Percentiles rank a stretch among this genome's conserved stretches.
Conservation (phyloP, 495 filamentous ascomycete species). For the Lentithecium fluviatile region DNA sequence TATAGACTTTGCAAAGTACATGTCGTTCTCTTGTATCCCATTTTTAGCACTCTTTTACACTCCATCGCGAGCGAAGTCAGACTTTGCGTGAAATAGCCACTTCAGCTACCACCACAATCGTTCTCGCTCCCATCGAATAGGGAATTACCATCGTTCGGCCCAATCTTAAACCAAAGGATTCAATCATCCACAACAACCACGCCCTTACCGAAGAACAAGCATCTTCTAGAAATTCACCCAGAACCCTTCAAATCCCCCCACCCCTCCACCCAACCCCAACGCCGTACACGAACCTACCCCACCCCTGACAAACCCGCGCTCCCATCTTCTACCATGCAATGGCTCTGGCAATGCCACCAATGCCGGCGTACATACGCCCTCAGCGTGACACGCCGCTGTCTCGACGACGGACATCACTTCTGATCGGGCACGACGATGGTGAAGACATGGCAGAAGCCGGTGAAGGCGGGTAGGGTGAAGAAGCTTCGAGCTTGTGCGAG, state of each 20-base stretch:
- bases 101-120: not conserved
- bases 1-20: too few relatives aligned
- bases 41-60: not conserved
- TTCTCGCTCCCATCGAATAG: too few relatives aligned
- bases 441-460: constrained; percentile 31
- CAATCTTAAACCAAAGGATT: not conserved
- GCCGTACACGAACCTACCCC: constrained; percentile 1
- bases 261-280: constrained; percentile 38
- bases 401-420: constrained; percentile 52
- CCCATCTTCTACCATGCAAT: constrained; percentile 39
- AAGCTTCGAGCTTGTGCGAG: constrained; percentile 45
- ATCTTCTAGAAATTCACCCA: constrained; percentile 17
- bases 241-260: constrained; percentile 41
- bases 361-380: constrained; percentile 47
- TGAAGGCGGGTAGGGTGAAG: constrained; percentile 32
- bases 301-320: constrained; percentile 2
- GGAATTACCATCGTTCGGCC: too few relatives aligned
- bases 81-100: not conserved
- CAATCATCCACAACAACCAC: not conserved
- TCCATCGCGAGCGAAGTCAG: not conserved
- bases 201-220: constrained; percentile 1
- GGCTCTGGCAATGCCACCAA: constrained; percentile 52
- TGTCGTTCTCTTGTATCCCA: too few relatives aligned
- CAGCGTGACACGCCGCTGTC: constrained; percentile 49
- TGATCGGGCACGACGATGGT: constrained; percentile 46